Base-by-base conservation (phyloP, 2,329 filamentous ascomycete genomes). In the Pseudomassariella vexata region DNA sequence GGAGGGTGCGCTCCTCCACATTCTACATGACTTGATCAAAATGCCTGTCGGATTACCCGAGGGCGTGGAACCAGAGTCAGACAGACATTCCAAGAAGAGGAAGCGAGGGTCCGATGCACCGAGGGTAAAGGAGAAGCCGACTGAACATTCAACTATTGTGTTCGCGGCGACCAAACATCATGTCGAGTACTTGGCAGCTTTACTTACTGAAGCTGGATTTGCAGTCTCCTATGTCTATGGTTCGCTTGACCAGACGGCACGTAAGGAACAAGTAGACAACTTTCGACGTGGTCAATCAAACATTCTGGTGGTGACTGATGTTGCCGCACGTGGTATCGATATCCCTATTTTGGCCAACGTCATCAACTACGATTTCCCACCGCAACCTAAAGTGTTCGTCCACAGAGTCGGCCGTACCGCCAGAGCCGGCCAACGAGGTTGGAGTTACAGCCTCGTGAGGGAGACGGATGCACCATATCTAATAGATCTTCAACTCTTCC, bases 341-440 rank as follows among this genome's bases (percentile, higher is more conserved):
- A 95, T 98, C 45, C 92, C 92, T 0, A 76, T 95, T 28, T 71
- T 98, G 21, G 89, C 87, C 35, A 96, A 98, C 54, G 92, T 98
- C 37, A 90, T 98, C 66, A 96, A 98, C 66, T 98, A 94, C 60
- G 90, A 96, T 53, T 98, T 98, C 44, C 90, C 92, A 3, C 85
- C 90, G 2, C 92, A 96, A 50, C 87, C 92, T 14, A 98, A 98
- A 62, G 80, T 98, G 24, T 98, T 94, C 49, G 84, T 98, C 18
- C 92, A 98, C 60, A 82, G 92, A 54, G 92, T 98, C 28, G 92
- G 92, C 49, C 82, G 92, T 62, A 98, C 94, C 17, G 94, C 92
- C 24, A 79, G 92, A 73, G 94, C 94, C 26, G 92, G 90, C 10
- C 82, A 87, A 48, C 79, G 82, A 44, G 92, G 92, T 41, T 96